Evolutionary conservation across 1,284 basidiomycete species (phyloP).

Genomic region (Melampsora abietis-canadensis): DNA sequence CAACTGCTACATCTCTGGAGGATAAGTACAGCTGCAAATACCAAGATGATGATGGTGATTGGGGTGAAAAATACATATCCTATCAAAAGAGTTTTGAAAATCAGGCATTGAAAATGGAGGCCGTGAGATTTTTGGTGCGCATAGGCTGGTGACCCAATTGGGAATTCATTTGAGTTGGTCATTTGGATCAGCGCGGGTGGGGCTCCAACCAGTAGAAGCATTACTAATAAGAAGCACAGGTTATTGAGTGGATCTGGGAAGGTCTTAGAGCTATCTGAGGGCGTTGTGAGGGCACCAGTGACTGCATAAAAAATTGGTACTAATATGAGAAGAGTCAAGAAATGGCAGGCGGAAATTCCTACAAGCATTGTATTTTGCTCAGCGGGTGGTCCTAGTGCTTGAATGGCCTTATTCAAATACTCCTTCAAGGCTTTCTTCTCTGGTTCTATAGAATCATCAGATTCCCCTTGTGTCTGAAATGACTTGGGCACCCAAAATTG

Average conservation of each 20-base stretch:
- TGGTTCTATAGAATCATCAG: background rate
- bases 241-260: background rate
- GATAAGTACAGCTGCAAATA: too few relatives aligned
- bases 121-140: background rate
- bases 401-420: constrained; percentile 45
- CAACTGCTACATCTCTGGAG: too few relatives aligned
- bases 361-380: constrained; percentile 25
- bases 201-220: constrained; percentile 23
- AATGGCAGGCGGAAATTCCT: constrained; percentile 35
- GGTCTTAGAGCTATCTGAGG: background rate
- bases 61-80: too few relatives aligned
- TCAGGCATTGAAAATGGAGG: too few relatives aligned
- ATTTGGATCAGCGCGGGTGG: constrained; percentile 49
- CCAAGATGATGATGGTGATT: too few relatives aligned
- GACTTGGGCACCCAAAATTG: constrained; percentile 5
- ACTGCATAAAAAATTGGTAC: constrained; percentile 9
- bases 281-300: background rate
- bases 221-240: constrained; percentile 15
- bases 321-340: constrained; percentile 24
- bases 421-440: too few relatives aligned
- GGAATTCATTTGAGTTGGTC: constrained; percentile 44
- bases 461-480: background rate
- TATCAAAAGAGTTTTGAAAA: too few relatives aligned
- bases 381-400: constrained; percentile 25
- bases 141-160: constrained; percentile 31